Evolutionary conservation across 176 grass and related monocot genomes (phyloP), one percentile per base, ranked within the genome.

Genomic region (Aegilops tauschii): DNA sequence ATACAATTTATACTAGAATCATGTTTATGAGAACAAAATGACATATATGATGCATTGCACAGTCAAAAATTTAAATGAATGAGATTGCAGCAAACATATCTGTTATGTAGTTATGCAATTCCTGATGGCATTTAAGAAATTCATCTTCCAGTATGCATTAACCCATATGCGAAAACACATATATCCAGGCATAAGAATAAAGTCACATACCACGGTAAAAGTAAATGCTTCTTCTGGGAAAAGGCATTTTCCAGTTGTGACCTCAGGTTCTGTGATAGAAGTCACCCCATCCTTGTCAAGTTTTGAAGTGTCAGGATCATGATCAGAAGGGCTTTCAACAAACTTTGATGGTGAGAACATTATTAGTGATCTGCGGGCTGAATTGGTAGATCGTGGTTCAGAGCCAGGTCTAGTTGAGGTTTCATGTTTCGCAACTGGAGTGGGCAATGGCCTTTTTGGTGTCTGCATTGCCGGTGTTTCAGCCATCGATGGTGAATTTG

Each of bases 331-430:
- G 69, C 32, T 61, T 93, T 17, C 89, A 65, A 82, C 73, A 30
- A 71, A 25, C 72, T 96, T 84, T 47, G 93, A 81, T 77, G 87
- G 87, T 76, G 90, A 85, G 21, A 87, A 89, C 73, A 94, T 91
- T 39, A 81, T 84, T 29, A 96, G 80, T 83, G 90, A 93, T 67
- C 93, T 93, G 56, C 97, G 94, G 37, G 89, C 97, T 83, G 94
- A 96, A 63, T 80, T 97, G 25, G 85, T 80, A 71, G 92, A 83
- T 70, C 85, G 82, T 76, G 81, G 21, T 91, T 99, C 94, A 94
- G 72, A 34, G 80, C 71, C 32, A 4, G 87, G 82, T 84, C 90
- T 87, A 70, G 65, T 76, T 50, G 89, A 85, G 49, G 21, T 69
- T 76, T 75, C 35, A 11, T 47, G 75, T 69, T 99, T 99, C 17